phyloP scores from a whole-genome alignment of 805 yeast species.

The Zygosaccharomyces siamensis region DNA sequence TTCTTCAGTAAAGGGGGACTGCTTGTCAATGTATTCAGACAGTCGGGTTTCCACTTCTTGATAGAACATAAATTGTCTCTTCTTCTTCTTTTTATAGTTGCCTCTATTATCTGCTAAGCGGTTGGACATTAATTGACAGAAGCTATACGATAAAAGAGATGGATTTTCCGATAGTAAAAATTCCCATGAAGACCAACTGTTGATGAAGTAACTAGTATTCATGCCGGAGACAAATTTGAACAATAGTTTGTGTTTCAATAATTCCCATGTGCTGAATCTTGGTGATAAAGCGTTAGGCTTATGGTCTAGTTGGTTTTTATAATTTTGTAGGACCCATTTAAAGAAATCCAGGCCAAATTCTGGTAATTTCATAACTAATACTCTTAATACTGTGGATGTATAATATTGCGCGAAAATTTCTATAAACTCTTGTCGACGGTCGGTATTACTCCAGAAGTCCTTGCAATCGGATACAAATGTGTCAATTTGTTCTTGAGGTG shows the following conservation, averaged over 20 bases:
- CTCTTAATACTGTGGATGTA: constrained; percentile 14
- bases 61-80: constrained; percentile 10
- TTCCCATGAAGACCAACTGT: constrained; percentile 19
- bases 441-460: constrained; percentile 18
- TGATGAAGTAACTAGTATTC: constrained; percentile 13
- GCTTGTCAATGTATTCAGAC: constrained; percentile 4
- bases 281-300: constrained; percentile 1
- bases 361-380: constrained; percentile 16
- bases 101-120: constrained; percentile 5
- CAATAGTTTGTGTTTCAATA: constrained; percentile 14
- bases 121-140: constrained; percentile 9
- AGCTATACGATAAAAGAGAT: constrained; percentile 12
- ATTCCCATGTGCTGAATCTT: constrained; percentile 16
- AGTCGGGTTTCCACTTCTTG: constrained; percentile 10
- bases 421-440: constrained; percentile 12
- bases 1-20: constrained; percentile 11
- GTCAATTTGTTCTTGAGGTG: constrained; percentile 16
- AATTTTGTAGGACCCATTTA: constrained; percentile 12
- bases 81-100: constrained; percentile 17
- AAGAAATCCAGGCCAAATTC: constrained; percentile 20
- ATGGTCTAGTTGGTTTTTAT: constrained; percentile 2
- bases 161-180: constrained; percentile 10
- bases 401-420: constrained; percentile 14
- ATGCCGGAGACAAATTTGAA: constrained; percentile 12
- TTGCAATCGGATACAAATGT: constrained; percentile 14